Evolutionary conservation across 345 rosid species (phyloP).

Genomic region (Aquilaria malaccensis): DNA sequence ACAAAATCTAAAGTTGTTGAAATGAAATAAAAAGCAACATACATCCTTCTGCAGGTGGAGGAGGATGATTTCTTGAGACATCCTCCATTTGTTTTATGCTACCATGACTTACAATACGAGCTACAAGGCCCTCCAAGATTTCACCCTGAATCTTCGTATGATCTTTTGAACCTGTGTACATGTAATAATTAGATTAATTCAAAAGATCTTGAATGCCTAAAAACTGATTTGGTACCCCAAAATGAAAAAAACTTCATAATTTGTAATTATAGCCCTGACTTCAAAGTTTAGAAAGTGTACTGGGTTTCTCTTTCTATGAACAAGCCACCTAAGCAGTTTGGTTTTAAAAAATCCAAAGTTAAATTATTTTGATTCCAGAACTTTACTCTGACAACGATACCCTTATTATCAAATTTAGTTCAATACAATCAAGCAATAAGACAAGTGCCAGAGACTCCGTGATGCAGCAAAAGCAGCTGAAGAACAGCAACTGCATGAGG

Average conservation of each 20-base stretch:
- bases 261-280: background rate
- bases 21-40: slow-evolving; percentile 11
- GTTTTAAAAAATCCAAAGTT: no score
- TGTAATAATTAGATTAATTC: slow-evolving; percentile 7
- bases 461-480: no score
- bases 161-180: slow-evolving; percentile 65
- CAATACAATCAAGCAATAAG: no score
- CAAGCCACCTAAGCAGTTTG: no score
- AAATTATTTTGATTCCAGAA: no score
- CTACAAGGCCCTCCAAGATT: slow-evolving; percentile 98
- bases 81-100: slow-evolving; percentile 75
- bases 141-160: slow-evolving; percentile 87
- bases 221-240: background rate
- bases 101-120: slow-evolving; percentile 76
- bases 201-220: slow-evolving; percentile 1
- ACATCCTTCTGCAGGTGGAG: slow-evolving; percentile 68
- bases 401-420: no score
- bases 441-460: no score
- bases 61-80: slow-evolving; percentile 61
- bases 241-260: background rate
- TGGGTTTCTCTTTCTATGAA: no score
- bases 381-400: no score
- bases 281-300: no score
- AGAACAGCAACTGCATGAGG: no score
- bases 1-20: background rate